Evolutionary conservation across 2,329 filamentous ascomycete species (phyloP).

Genomic region (Ophiocordyceps robertsii): DNA sequence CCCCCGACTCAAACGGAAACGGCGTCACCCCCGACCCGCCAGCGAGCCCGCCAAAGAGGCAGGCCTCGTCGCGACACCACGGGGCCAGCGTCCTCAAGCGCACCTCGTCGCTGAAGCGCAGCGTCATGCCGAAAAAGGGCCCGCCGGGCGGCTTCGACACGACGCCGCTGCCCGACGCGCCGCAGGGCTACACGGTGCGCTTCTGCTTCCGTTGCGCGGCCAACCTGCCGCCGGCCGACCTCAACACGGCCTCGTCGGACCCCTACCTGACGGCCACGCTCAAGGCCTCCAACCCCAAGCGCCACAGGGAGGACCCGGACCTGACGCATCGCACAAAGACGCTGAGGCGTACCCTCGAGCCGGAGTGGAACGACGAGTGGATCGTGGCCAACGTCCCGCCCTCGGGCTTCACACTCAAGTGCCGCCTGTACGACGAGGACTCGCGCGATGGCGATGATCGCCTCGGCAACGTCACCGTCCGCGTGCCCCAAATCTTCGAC

Average conservation of each 20-base stretch:
- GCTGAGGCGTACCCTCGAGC: slow-evolving; percentile 56
- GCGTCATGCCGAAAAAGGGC: slow-evolving; percentile 13
- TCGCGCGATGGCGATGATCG: slow-evolving; percentile 74
- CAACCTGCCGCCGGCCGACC: slow-evolving; percentile 73
- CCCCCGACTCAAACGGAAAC: background rate
- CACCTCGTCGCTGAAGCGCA: slow-evolving; percentile 8
- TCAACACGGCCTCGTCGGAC: slow-evolving; percentile 66
- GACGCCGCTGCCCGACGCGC: slow-evolving; percentile 62
- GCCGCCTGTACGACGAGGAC: slow-evolving; percentile 83
- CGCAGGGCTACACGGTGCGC: slow-evolving; percentile 70
- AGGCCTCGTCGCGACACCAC: background rate
- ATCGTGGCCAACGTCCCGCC: slow-evolving; percentile 75
- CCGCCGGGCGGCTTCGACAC: slow-evolving; percentile 69
- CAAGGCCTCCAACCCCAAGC: slow-evolving; percentile 51
- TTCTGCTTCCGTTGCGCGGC: slow-evolving; percentile 72
- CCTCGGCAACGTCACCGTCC: slow-evolving; percentile 71
- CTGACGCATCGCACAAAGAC: slow-evolving; percentile 66
- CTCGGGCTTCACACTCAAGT: slow-evolving; percentile 72
- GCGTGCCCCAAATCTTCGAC: slow-evolving; percentile 44
- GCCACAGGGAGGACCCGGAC: slow-evolving; percentile 77
- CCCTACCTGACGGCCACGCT: slow-evolving; percentile 73
- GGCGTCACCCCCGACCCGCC: background rate
- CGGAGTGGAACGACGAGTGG: slow-evolving; percentile 77
- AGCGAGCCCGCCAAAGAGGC: background rate
- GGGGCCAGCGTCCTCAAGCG: background rate